These are phyloP conservation scores for Mediolabrus comicus DNA, from an alignment of 108 stramenopile species.

Conservation along the genomic window DNA sequence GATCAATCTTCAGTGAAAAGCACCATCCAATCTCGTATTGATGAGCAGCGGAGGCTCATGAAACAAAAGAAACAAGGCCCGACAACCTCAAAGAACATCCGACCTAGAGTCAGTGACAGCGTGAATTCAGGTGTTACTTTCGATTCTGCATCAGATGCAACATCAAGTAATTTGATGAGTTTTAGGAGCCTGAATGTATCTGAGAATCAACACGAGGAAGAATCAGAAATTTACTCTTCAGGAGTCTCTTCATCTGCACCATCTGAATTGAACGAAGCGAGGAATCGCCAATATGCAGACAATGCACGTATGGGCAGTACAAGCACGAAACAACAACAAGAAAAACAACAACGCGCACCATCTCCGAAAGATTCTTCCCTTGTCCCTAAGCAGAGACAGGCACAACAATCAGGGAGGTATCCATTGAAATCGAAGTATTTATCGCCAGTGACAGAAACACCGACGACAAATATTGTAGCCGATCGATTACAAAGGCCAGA, in stretches of 20 bases:
- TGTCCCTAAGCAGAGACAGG: not conserved
- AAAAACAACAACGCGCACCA: not conserved
- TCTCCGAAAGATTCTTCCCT: not conserved
- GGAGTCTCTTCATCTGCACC: slow-evolving; percentile 21
- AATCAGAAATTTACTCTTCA: not conserved
- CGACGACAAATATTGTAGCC: not conserved
- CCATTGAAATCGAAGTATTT: not conserved
- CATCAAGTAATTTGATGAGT: slow-evolving; percentile 1
- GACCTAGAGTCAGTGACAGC: not conserved
- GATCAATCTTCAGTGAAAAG: slow-evolving; percentile 9
- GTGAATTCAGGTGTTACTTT: not conserved
- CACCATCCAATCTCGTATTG: slow-evolving; percentile 22
- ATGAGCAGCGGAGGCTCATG: slow-evolving; percentile 16
- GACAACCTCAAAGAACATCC: not conserved
- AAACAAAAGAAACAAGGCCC: slow-evolving; percentile 3
- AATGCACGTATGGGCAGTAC: not conserved
- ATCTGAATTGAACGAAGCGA: slow-evolving; percentile 27
- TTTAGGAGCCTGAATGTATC: not conserved
- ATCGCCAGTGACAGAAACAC: not conserved
- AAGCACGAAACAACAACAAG: not conserved
- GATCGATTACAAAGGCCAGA: not conserved
- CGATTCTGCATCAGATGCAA: not conserved
- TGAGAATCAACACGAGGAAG: not conserved
- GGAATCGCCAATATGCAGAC: not conserved
- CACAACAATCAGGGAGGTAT: not conserved